A percentile compares a stretch with the other conserved stretches of the same genome.
Evolutionary conservation across 768 basidiomycete genomes (phyloP).

Genomic region (Russula ochroleuca): DNA sequence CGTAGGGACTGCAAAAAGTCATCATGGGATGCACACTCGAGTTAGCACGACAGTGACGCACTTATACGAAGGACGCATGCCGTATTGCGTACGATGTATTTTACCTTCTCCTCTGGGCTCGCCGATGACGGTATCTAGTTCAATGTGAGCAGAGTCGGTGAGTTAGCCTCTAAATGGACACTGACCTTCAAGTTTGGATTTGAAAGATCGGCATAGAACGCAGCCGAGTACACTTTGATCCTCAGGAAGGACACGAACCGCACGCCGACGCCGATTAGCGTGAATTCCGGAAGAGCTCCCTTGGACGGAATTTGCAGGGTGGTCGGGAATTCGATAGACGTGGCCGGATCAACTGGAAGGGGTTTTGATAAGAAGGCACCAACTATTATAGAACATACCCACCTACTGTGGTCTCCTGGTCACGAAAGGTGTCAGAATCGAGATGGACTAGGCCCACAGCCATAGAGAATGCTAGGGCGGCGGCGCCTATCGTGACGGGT

Average conservation of each 20-base stretch:
- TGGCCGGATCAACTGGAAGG: slow-evolving; percentile 62
- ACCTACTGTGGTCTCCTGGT: slow-evolving; percentile 25
- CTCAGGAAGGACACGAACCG: slow-evolving; percentile 85
- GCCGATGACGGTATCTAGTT: slow-evolving; percentile 52
- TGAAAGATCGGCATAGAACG: slow-evolving; percentile 82
- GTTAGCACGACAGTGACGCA: slow-evolving; percentile 32
- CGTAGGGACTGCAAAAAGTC: slow-evolving; percentile 58
- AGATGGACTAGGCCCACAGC: slow-evolving; percentile 41
- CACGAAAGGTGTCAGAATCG: slow-evolving; percentile 38
- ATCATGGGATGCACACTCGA: background rate
- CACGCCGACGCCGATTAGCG: slow-evolving; percentile 80
- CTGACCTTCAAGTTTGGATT: slow-evolving; percentile 57
- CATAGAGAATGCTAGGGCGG: slow-evolving; percentile 35
- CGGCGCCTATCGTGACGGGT: slow-evolving; percentile 8
- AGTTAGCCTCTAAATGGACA: background rate
- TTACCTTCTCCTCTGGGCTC: slow-evolving; percentile 64
- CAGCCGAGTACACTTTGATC: slow-evolving; percentile 85
- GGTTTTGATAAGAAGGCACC: slow-evolving; percentile 1
- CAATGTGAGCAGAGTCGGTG: background rate
- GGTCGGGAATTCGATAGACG: slow-evolving; percentile 68
- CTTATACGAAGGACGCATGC: slow-evolving; percentile 74
- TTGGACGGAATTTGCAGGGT: slow-evolving; percentile 61
- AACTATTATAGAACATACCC: background rate
- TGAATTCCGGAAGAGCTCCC: slow-evolving; percentile 54
- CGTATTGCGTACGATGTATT: slow-evolving; percentile 59